These are phyloP conservation scores for Coniferiporia sulphurascens DNA, from an alignment of 1,284 basidiomycete species.

Conservation along the genomic window DNA sequence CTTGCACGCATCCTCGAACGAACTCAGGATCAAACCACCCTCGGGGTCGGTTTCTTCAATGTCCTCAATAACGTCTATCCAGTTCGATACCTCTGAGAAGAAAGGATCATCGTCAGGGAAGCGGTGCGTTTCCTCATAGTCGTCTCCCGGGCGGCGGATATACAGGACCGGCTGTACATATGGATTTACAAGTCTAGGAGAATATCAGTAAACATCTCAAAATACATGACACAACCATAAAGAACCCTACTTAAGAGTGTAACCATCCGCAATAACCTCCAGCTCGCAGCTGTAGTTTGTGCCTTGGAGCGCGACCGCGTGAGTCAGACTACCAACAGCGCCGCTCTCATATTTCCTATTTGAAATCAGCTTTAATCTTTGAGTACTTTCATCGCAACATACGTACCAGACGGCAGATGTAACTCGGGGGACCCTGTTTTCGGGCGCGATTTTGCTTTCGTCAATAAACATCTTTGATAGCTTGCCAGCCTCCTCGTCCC, in stretches of 20 bases:
- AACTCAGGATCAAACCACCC: constrained; percentile 63
- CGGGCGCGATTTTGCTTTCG: constrained; percentile 70
- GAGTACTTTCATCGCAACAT: constrained; percentile 16
- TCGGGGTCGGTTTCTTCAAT: constrained; percentile 65
- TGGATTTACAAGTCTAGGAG: constrained; percentile 76
- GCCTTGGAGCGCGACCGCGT: constrained; percentile 86
- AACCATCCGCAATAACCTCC: constrained; percentile 89
- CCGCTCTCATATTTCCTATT: constrained; percentile 90
- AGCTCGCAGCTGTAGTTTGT: constrained; percentile 90
- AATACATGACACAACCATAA: constrained; percentile 18
- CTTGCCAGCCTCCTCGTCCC: constrained; percentile 85
- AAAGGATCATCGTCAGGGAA: constrained; percentile 89
- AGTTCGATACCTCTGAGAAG: constrained; percentile 85
- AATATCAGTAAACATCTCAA: constrained; percentile 10
- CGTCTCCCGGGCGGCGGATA: constrained; percentile 81
- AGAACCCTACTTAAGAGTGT: constrained; percentile 58
- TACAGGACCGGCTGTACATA: constrained; percentile 81
- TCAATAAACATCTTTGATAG: constrained; percentile 81
- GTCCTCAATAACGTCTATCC: constrained; percentile 80
- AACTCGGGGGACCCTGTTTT: constrained; percentile 78
- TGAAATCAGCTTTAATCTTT: constrained; percentile 6
- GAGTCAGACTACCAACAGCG: constrained; percentile 86
- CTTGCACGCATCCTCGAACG: constrained; percentile 80
- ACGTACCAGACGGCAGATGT: constrained; percentile 72
- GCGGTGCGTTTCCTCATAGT: constrained; percentile 71